Percentiles rank a stretch among this genome's conserved stretches.
Evolutionary conservation across 306 rosid species (phyloP).

Genomic region (Gillenia trifoliata): DNA sequence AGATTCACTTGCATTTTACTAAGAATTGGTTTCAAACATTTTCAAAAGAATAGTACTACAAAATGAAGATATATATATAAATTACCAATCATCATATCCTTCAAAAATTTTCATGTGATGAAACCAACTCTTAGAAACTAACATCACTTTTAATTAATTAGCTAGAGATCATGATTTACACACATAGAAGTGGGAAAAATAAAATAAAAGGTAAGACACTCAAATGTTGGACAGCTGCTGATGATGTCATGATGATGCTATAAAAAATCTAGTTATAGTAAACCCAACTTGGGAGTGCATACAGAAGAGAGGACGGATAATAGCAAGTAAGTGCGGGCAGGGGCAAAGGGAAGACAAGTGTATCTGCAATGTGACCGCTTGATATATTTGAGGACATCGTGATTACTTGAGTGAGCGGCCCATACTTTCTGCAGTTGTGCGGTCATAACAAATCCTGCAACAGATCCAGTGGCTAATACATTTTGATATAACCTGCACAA

Average conservation of each 20-base stretch:
- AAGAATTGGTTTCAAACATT: too few species aligned
- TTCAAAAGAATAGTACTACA: too few species aligned
- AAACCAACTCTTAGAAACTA: not conserved
- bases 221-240: not conserved
- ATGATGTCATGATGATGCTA: not conserved
- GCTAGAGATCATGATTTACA: not conserved
- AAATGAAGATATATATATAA: too few species aligned
- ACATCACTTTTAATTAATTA: not conserved
- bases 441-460: constrained; percentile 27
- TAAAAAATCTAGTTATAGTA: not conserved
- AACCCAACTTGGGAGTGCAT: constrained; percentile 16
- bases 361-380: not conserved
- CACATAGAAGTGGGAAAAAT: not conserved
- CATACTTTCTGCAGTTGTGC: not conserved
- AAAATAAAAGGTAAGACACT: not conserved
- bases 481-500: constrained; percentile 19
- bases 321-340: constrained; percentile 14
- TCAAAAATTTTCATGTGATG: not conserved
- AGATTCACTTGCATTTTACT: too few species aligned
- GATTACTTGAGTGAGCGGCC: too few species aligned
- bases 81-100: too few species aligned
- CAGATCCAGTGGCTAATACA: constrained; percentile 15
- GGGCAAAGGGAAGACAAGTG: constrained; percentile 22
- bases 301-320: constrained; percentile 25
- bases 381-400: not conserved